A percentile compares a stretch with the other conserved stretches of the same genome.
Conservation (phyloP, 345 rosid species). For the Moringa oleifera region DNA sequence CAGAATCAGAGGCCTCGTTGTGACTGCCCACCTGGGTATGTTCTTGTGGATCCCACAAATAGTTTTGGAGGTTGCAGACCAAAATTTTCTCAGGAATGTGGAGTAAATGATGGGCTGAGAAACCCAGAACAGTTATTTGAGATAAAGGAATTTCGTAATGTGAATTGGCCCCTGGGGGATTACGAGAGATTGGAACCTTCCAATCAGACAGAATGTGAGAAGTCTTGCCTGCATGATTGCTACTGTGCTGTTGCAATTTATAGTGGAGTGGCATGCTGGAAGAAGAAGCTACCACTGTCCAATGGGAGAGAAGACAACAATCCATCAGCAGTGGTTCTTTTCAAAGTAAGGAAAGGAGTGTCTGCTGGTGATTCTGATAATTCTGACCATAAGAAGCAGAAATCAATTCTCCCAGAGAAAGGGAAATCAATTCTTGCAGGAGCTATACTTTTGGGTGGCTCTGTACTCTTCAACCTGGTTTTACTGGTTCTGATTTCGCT, state of each 20-base stretch:
- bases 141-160: constrained; percentile 11
- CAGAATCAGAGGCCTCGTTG: not conserved
- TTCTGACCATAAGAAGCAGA: no score
- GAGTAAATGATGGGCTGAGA: not conserved
- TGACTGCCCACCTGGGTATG: not conserved
- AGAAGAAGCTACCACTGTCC: constrained; percentile 24
- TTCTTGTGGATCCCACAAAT: constrained; percentile 11
- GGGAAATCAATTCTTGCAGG: not conserved
- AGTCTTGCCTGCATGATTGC: constrained; percentile 44
- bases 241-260: constrained; percentile 41
- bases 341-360: not conserved
- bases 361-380: no score
- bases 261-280: constrained; percentile 27
- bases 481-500: no score
- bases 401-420: no score
- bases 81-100: no score
- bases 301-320: not conserved
- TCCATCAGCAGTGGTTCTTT: not conserved
- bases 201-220: constrained; percentile 33
- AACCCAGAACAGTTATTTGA: constrained; percentile 2
- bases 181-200: not conserved
- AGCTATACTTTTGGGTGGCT: constrained; percentile 13
- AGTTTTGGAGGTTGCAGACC: not conserved
- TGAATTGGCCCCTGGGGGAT: not conserved
- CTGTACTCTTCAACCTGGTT: not conserved